Percentiles rank a stretch among this genome's conserved stretches.
phyloP scores from a whole-genome alignment of 2,329 filamentous ascomycete genomes.

The Aspergillus tamarii region DNA sequence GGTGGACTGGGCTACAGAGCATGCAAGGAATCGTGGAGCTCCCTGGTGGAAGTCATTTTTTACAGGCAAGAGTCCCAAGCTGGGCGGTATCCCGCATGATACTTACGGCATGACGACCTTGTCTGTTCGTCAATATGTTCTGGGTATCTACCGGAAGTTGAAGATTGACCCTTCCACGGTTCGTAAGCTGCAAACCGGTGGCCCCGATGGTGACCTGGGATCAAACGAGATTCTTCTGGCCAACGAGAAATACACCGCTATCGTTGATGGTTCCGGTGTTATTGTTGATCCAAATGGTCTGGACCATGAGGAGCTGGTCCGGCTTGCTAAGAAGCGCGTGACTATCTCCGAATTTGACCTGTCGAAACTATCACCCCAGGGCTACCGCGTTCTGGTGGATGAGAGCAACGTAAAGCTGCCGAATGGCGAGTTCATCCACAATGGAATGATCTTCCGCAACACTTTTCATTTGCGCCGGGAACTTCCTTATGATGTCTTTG shows the following conservation, averaged over 20 bases:
- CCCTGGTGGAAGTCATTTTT: slow-evolving; percentile 99
- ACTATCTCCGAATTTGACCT: slow-evolving; percentile 90
- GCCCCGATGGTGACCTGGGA: slow-evolving; percentile 92
- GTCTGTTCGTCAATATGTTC: slow-evolving; percentile 92
- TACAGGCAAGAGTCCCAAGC: slow-evolving; percentile 94
- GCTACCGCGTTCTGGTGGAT: slow-evolving; percentile 90
- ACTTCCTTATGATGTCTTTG: slow-evolving; percentile 81
- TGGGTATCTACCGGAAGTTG: slow-evolving; percentile 95
- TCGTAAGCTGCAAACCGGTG: slow-evolving; percentile 95
- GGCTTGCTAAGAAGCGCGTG: slow-evolving; percentile 79
- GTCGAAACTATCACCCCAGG: slow-evolving; percentile 81
- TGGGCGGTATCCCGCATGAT: slow-evolving; percentile 96
- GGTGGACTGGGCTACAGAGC: slow-evolving; percentile 98
- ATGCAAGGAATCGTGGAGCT: slow-evolving; percentile 82
- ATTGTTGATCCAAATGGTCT: slow-evolving; percentile 91
- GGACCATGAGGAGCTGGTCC: slow-evolving; percentile 78
- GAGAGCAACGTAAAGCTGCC: slow-evolving; percentile 88
- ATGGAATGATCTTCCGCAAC: slow-evolving; percentile 95
- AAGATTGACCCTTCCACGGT: slow-evolving; percentile 83
- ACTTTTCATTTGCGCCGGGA: slow-evolving; percentile 87
- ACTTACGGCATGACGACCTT: slow-evolving; percentile 96
- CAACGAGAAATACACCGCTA: slow-evolving; percentile 91
- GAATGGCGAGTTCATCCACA: slow-evolving; percentile 80
- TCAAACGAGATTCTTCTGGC: slow-evolving; percentile 97
- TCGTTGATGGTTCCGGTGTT: slow-evolving; percentile 96